Base-by-base conservation (phyloP, 2,329 filamentous ascomycete species). In the Phaeosphaeria sp. region DNA sequence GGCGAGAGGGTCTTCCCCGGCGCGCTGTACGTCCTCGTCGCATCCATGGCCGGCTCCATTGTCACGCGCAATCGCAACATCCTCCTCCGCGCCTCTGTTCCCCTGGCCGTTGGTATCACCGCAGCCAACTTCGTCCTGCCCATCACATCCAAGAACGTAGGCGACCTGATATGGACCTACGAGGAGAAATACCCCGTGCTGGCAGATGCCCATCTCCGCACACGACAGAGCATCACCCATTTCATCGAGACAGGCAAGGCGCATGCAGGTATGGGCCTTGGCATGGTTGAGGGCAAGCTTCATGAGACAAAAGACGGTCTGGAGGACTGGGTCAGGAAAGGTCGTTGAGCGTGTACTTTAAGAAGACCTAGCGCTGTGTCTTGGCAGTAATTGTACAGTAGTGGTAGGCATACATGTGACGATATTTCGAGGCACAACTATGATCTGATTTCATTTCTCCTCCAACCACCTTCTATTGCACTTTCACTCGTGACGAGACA, bases 31-130 rank as follows among this genome's bases (percentile, higher is more conserved):
- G 93, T 98, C 47, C 86, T 97, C 27, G 93, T 99, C 48, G 90
- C 93, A 43, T 89, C 92, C 70, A 97, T 99, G 93, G 92, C 95
- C 36, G 95, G 94, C 68, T 93, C 88, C 78, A 98, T 99, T 76
- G 83, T 97, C 54, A 88, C 91, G 54, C 88, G 94, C 63, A 96
- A 96, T 83, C 89, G 94, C 69, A 93, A 91, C 78, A 85, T 98
- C 62, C 77, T 97, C 61, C 82, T 99, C 53, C 89, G 95, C 66
- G 88, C 89, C 53, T 83, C 89, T 1, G 85, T 91, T 1, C 95
- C 95, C 11, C 79, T 94, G 49, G 88, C 89, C 20, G 87, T 97
- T 44, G 95, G 93, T 65, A 81, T 96, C 62, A 88, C 88, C 55
- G 91, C 93, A 55, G 93, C 91, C 57, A 95, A 93, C 87, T 83